Evolutionary conservation across 805 yeast genomes (phyloP).

Genomic region (Sugiyamaella americana): DNA sequence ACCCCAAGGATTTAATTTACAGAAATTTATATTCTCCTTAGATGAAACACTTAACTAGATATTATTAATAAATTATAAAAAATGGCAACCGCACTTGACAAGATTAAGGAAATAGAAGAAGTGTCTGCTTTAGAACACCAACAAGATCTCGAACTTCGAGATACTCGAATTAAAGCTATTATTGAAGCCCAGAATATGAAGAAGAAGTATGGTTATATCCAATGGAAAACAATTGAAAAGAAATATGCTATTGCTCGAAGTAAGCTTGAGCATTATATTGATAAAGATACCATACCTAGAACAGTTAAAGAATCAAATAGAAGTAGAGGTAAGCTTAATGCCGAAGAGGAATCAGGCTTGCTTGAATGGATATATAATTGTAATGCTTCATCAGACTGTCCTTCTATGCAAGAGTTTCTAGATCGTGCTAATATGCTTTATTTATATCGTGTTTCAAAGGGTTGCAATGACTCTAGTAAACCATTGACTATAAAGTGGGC

Average conservation of each 20-base stretch:
- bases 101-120: background rate
- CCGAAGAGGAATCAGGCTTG: background rate
- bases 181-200: background rate
- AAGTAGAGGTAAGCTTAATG: background rate
- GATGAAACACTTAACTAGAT: background rate
- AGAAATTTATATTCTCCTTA: too few species aligned
- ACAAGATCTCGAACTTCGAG: background rate
- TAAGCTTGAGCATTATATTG: background rate
- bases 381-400: background rate
- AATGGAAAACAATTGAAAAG: background rate
- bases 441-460: background rate
- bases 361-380: background rate
- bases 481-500: background rate
- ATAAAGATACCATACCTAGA: background rate
- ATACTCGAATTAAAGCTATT: background rate
- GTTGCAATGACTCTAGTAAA: background rate
- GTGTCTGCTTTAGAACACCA: background rate
- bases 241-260: background rate
- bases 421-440: background rate
- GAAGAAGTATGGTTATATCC: background rate
- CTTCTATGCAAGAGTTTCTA: background rate
- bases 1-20: slow-evolving; percentile 2
- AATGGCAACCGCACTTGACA: background rate
- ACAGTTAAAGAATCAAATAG: background rate
- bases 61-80: background rate